Evolutionary conservation across 768 basidiomycete species (phyloP).

Genomic region (Artomyces pyxidatus): DNA sequence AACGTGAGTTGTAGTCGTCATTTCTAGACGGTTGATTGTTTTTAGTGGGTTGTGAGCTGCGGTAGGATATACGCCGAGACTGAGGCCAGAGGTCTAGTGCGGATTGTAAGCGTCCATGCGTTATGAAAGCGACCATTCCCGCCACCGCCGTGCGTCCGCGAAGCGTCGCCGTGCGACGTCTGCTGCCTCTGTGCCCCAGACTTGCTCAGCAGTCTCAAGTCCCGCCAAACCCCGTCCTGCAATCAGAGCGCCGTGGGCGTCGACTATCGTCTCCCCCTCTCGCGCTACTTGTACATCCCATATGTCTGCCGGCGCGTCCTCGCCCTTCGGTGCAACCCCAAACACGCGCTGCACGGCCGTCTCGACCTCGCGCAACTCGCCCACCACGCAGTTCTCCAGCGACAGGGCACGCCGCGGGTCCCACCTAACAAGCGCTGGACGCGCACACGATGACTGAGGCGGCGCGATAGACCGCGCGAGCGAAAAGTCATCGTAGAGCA

Average conservation of each 20-base stretch:
- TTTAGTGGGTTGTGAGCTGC: too few species aligned
- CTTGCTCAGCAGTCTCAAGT: conserved; percentile 6
- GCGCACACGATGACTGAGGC: conserved; percentile 63
- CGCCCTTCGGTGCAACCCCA: conserved; percentile 6
- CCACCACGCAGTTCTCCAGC: conserved; percentile 79
- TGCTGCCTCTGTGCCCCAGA: conserved; percentile 6
- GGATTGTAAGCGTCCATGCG: too few species aligned
- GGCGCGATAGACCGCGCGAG: conserved; percentile 73
- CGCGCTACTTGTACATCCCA: conserved; percentile 6
- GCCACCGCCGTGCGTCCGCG: background rate
- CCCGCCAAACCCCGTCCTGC: background rate
- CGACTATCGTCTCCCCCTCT: conserved; percentile 4
- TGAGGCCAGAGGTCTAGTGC: too few species aligned
- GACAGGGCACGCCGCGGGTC: conserved; percentile 53
- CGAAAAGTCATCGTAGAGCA: conserved; percentile 84
- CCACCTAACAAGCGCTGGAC: conserved; percentile 80
- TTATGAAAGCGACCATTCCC: background rate
- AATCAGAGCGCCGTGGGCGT: conserved; percentile 22
- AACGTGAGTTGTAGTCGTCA: too few species aligned
- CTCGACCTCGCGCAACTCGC: conserved; percentile 70
- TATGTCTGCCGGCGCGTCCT: background rate
- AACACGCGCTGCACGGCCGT: conserved; percentile 46
- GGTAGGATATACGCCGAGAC: too few species aligned
- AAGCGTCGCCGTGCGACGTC: background rate
- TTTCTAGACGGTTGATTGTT: too few species aligned